phyloP scores from a whole-genome alignment of 352 stramenopile genomes.

The Phytophthora lateralis region DNA sequence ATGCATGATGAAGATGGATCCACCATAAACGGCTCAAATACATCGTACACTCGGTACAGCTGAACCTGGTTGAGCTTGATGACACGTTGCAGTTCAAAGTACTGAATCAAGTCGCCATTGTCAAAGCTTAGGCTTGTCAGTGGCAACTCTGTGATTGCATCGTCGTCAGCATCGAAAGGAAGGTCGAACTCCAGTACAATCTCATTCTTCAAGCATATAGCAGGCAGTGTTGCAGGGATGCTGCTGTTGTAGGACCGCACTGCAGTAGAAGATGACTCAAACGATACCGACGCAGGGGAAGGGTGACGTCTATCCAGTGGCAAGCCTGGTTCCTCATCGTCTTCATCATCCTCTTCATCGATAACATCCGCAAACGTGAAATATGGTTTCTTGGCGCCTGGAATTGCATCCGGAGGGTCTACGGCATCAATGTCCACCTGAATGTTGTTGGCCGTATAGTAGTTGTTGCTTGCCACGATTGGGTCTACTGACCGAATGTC shows the following conservation, averaged over 20 bases:
- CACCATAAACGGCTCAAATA: slow-evolving; percentile 80
- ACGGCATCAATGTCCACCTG: slow-evolving; percentile 70
- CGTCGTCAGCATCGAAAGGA: slow-evolving; percentile 64
- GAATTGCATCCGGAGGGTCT: slow-evolving; percentile 41
- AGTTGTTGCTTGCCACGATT: slow-evolving; percentile 77
- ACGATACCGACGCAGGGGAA: slow-evolving; percentile 40
- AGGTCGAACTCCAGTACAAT: slow-evolving; percentile 87
- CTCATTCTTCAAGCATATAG: slow-evolving; percentile 82
- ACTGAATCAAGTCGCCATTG: slow-evolving; percentile 87
- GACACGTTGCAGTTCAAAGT: slow-evolving; percentile 76
- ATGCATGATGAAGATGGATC: slow-evolving; percentile 55
- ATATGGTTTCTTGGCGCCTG: slow-evolving; percentile 44
- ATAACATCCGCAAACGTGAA: slow-evolving; percentile 73
- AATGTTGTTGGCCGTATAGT: slow-evolving; percentile 88
- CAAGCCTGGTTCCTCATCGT: slow-evolving; percentile 37
- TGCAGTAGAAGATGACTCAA: slow-evolving; percentile 64
- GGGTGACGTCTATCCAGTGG: slow-evolving; percentile 12
- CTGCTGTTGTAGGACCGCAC: slow-evolving; percentile 54
- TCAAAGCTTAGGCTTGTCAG: slow-evolving; percentile 77
- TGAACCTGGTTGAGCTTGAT: slow-evolving; percentile 77
- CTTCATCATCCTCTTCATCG: slow-evolving; percentile 71
- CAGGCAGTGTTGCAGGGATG: slow-evolving; percentile 64
- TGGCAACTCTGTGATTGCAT: slow-evolving; percentile 67
- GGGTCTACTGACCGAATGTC: slow-evolving; percentile 75
- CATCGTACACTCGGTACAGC: slow-evolving; percentile 66